Evolutionary conservation across 164 flowering plant species (phyloP).

Genomic region (Dillenia suffruticosa): DNA sequence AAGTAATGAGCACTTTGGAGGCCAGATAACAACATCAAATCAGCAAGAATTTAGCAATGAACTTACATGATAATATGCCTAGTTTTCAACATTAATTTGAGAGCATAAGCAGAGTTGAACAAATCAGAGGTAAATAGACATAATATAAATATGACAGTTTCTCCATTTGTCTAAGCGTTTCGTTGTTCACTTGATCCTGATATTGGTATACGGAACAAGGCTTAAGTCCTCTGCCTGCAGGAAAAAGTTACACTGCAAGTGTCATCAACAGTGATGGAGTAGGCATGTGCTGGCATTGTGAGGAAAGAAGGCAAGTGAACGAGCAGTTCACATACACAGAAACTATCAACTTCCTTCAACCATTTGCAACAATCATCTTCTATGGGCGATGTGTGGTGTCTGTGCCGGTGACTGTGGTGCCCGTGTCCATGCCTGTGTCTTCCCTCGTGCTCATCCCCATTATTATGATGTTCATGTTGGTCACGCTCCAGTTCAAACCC

Average conservation of each 20-base stretch:
- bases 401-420: constrained; percentile 15
- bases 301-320: constrained; percentile 46
- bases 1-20: no score
- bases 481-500: neutral
- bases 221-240: constrained; percentile 15
- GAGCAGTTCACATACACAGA: constrained; percentile 52
- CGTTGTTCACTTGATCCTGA: neutral
- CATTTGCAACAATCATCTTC: constrained; percentile 49
- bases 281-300: constrained; percentile 33
- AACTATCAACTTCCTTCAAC: constrained; percentile 36
- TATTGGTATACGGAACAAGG: no score
- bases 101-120: neutral
- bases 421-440: constrained; percentile 13
- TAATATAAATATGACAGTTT: neutral
- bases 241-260: constrained; percentile 30
- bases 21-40: no score
- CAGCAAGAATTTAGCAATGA: neutral
- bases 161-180: neutral
- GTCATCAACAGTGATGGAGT: constrained; percentile 26
- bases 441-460: neutral
- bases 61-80: neutral
- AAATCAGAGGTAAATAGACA: neutral
- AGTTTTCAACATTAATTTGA: neutral
- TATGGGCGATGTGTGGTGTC: constrained; percentile 5
- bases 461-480: neutral